Percentiles rank a stretch among this genome's conserved stretches.
Evolutionary conservation across 108 stramenopile species (phyloP).

Genomic region (Schizochytrium sp.): DNA sequence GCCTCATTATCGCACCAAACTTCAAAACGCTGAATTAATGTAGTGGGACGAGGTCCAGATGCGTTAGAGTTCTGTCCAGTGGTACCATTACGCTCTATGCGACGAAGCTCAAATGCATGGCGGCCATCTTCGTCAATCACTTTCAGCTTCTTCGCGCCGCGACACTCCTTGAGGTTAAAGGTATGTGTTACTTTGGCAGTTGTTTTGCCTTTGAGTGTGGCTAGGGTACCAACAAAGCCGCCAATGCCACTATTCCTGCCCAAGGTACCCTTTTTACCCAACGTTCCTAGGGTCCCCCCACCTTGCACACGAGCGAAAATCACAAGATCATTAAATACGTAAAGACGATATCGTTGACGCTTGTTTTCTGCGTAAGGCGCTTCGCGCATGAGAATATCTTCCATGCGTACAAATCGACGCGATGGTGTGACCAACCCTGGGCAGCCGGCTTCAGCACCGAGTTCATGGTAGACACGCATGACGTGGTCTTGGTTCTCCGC

Average conservation of each 20-base stretch:
- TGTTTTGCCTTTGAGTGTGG: neutral
- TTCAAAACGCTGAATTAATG: constrained; percentile 39
- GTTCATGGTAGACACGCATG: constrained; percentile 50
- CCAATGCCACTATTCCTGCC: constrained; percentile 21
- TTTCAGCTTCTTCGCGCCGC: neutral
- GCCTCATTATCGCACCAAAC: constrained; percentile 22
- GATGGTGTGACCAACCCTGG: constrained; percentile 36
- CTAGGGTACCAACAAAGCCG: neutral
- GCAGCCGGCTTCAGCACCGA: constrained; percentile 29
- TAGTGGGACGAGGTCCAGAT: neutral
- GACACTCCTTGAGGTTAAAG: constrained; percentile 28
- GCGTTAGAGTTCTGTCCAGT: neutral
- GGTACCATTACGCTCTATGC: neutral
- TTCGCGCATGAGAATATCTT: constrained; percentile 47
- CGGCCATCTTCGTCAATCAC: constrained; percentile 41
- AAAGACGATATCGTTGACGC: constrained; percentile 37
- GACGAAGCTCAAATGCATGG: constrained; percentile 43
- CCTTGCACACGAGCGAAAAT: constrained; percentile 50
- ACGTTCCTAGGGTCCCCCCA: constrained; percentile 29
- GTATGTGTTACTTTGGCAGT: neutral
- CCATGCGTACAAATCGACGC: constrained; percentile 57
- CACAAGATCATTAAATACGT: constrained; percentile 48
- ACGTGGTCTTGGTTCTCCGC: constrained; percentile 60
- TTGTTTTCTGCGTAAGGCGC: constrained; percentile 47
- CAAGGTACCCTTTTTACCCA: neutral